Conservation (phyloP, 495 filamentous ascomycete species). For the Filosporella fistucella region DNA sequence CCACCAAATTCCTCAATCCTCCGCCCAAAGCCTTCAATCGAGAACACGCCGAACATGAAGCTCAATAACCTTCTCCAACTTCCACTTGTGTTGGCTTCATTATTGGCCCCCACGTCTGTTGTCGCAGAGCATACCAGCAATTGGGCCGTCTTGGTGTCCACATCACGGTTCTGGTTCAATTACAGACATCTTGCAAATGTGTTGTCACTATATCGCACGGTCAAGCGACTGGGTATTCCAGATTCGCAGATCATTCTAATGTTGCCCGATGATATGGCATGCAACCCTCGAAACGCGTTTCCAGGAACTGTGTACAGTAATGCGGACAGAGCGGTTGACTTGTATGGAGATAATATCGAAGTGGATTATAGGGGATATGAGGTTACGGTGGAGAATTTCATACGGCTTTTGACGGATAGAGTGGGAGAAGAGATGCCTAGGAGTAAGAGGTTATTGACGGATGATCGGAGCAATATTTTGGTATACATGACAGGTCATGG, state of each 20-base stretch:
- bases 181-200: conserved; percentile 98
- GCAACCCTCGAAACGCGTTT: conserved; percentile 97
- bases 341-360: conserved; percentile 98
- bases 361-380: conserved; percentile 98
- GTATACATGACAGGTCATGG: conserved; percentile 99
- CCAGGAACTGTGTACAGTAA: conserved; percentile 98
- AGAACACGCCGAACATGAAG: too few species aligned
- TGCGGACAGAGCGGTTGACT: conserved; percentile 87
- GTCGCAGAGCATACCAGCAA: conserved; percentile 88
- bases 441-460: conserved; percentile 86
- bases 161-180: conserved; percentile 99
- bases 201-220: conserved; percentile 94
- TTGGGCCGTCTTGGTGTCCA: conserved; percentile 96
- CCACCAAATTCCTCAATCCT: too few species aligned
- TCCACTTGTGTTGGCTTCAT: conserved; percentile 23
- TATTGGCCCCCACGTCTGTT: conserved; percentile 39
- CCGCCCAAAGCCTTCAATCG: too few species aligned
- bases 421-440: conserved; percentile 89
- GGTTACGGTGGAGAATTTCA: conserved; percentile 98
- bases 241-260: conserved; percentile 99
- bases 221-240: conserved; percentile 95
- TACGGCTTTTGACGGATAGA: conserved; percentile 88
- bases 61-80: conserved; percentile 13
- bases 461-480: conserved; percentile 91
- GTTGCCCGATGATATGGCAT: conserved; percentile 99